Evolutionary conservation across 225 moss, liverwort and hornwort species (phyloP).

Genomic region (Straminergon stramineum): DNA sequence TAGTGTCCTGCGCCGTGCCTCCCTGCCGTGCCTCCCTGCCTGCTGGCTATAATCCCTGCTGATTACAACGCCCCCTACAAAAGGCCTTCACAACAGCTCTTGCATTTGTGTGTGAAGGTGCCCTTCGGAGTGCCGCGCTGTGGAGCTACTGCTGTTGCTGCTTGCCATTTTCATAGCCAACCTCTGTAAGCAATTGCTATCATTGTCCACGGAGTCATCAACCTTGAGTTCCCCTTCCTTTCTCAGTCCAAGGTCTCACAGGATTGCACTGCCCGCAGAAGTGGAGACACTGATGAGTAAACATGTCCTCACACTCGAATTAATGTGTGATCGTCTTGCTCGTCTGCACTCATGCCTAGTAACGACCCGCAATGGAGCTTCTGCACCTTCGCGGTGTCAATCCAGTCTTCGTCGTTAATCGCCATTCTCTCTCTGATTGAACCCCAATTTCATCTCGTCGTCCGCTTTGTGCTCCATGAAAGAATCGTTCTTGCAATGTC

Average conservation of each 20-base stretch:
- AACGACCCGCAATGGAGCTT: neutral
- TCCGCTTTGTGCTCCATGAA: neutral
- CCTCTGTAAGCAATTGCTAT: neutral
- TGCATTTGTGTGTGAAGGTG: neutral
- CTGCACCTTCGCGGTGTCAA: neutral
- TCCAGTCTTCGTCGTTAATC: neutral
- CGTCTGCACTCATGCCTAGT: neutral
- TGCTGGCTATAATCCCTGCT: too few relatives aligned
- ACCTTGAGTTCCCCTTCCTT: neutral
- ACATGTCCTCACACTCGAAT: neutral
- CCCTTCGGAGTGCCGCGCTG: neutral
- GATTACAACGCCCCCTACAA: too few relatives aligned
- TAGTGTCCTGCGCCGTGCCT: too few relatives aligned
- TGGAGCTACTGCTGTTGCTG: neutral
- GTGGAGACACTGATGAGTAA: neutral
- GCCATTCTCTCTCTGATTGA: neutral
- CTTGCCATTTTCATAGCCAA: neutral
- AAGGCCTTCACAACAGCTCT: too few relatives aligned
- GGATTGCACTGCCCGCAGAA: neutral
- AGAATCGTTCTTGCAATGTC: neutral
- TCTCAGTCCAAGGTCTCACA: neutral
- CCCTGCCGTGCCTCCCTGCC: too few relatives aligned
- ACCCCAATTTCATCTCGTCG: too few relatives aligned
- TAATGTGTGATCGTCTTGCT: neutral
- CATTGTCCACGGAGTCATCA: neutral